Conservation (phyloP, 768 basidiomycete species). For the Mycena haematopus region DNA sequence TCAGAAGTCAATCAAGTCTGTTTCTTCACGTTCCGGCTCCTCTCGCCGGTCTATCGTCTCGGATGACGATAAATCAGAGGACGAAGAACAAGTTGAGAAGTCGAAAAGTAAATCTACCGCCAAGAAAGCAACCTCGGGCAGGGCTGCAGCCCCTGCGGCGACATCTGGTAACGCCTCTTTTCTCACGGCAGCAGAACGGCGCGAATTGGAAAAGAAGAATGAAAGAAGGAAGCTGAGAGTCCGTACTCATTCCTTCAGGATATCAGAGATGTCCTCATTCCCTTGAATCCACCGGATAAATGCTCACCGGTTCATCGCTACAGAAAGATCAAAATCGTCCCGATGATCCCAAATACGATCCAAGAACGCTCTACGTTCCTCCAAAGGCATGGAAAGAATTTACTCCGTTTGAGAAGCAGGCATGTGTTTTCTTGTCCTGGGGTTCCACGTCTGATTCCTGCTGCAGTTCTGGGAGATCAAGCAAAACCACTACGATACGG, state of each 20-base stretch:
- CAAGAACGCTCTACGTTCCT: conserved; percentile 85
- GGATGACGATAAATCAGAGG: conserved; percentile 46
- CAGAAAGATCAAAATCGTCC: conserved; percentile 84
- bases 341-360: conserved; percentile 88
- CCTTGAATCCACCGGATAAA: neutral
- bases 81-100: conserved; percentile 45
- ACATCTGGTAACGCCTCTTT: conserved; percentile 50
- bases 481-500: conserved; percentile 96
- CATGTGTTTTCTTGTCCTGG: conserved; percentile 32
- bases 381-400: conserved; percentile 78
- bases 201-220: conserved; percentile 76
- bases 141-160: conserved; percentile 30
- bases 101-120: conserved; percentile 38
- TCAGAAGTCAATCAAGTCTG: conserved; percentile 57
- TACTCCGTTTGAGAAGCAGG: conserved; percentile 96
- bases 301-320: conserved; percentile 13
- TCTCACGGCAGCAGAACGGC: conserved; percentile 84
- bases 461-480: conserved; percentile 90
- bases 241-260: conserved; percentile 79
- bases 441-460: conserved; percentile 4
- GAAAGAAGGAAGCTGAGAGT: conserved; percentile 83
- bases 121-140: conserved; percentile 36
- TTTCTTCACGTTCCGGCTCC: conserved; percentile 46
- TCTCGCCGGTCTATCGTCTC: conserved; percentile 47
- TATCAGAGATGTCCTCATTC: conserved; percentile 65